Evolutionary conservation across 305 asterid species (phyloP).

Genomic region (Fraxinus xanthoxyloides): DNA sequence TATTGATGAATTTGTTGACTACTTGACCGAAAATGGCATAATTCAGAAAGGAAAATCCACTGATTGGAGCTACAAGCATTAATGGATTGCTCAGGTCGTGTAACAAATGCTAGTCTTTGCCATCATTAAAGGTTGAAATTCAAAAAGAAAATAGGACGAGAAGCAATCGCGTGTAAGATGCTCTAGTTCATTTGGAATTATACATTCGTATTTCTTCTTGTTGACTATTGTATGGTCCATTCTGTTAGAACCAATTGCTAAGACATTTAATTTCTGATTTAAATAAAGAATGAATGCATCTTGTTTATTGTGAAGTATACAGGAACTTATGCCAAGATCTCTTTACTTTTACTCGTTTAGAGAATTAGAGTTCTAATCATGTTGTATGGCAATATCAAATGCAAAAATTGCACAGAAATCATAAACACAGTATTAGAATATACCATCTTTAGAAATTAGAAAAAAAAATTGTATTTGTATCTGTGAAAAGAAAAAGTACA

Average conservation of each 20-base stretch:
- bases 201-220: slow-evolving; percentile 17
- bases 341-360: too few species aligned
- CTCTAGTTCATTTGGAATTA: slow-evolving; percentile 25
- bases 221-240: background rate
- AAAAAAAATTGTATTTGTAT: too few species aligned
- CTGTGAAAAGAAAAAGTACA: too few species aligned
- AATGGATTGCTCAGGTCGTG: slow-evolving; percentile 1
- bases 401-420: too few species aligned
- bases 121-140: slow-evolving; percentile 24
- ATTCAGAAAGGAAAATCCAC: slow-evolving; percentile 61
- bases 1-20: slow-evolving; percentile 94
- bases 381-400: too few species aligned
- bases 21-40: slow-evolving; percentile 65
- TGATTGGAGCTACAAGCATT: slow-evolving; percentile 68
- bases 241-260: background rate
- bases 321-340: too few species aligned
- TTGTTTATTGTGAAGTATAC: background rate
- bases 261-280: background rate
- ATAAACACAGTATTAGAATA: too few species aligned
- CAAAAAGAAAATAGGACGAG: background rate
- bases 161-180: slow-evolving; percentile 26
- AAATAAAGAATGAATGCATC: background rate
- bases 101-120: background rate
- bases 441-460: too few species aligned
- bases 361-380: too few species aligned